A percentile compares a stretch with the other conserved stretches of the same genome.
These are phyloP conservation scores for Citrus trifoliata DNA, from an alignment of 345 rosid species.

Conservation along the genomic window DNA sequence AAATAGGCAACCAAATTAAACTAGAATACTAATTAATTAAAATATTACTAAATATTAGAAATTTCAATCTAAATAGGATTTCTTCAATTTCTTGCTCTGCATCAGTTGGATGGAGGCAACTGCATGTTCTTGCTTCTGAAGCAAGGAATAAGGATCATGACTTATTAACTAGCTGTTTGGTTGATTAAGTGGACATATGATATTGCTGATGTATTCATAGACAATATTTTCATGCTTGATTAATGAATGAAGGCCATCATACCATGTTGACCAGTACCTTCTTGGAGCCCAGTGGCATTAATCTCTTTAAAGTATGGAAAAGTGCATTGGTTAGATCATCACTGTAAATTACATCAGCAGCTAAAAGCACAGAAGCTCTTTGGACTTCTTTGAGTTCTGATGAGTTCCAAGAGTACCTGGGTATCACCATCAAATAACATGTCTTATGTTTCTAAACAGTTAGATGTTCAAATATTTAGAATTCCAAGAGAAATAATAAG, in stretches of 20 bases:
- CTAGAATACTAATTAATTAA: too few relatives aligned
- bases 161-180: neutral
- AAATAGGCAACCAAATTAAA: too few relatives aligned
- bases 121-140: neutral
- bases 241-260: neutral
- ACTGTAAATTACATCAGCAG: slow-evolving; percentile 72
- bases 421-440: slow-evolving; percentile 1
- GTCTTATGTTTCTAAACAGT: neutral
- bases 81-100: too few relatives aligned
- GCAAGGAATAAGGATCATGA: neutral
- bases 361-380: slow-evolving; percentile 48
- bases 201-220: neutral
- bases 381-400: slow-evolving; percentile 49
- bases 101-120: neutral
- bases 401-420: slow-evolving; percentile 48
- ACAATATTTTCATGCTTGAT: neutral
- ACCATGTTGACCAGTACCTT: slow-evolving; percentile 28
- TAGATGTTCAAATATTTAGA: neutral
- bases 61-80: too few relatives aligned
- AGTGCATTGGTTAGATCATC: slow-evolving; percentile 58
- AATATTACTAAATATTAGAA: too few relatives aligned
- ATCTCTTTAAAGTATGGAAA: slow-evolving; percentile 40
- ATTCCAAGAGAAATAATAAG: neutral
- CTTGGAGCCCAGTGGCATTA: slow-evolving; percentile 42
- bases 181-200: neutral